Conservation (phyloP, 257 asterid species). For the Osmanthus fragrans region DNA sequence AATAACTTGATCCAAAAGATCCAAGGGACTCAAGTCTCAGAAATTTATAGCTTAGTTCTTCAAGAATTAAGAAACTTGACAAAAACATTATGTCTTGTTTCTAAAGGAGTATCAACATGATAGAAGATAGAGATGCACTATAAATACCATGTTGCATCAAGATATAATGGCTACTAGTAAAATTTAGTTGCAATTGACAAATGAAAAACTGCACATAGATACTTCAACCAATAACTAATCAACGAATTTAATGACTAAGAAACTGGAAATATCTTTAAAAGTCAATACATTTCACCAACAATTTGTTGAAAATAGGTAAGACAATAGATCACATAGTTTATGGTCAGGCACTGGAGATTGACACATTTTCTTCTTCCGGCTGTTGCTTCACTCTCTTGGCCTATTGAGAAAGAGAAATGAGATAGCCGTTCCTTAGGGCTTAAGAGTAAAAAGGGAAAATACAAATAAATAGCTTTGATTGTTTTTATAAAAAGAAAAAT, state of each 20-base stretch:
- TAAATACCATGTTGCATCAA: neutral
- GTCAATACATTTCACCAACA: no score
- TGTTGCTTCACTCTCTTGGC: no score
- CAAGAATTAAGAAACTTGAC: neutral
- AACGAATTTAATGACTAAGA: neutral
- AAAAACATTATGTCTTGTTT: no score
- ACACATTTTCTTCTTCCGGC: no score
- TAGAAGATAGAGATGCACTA: no score
- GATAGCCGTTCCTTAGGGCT: no score
- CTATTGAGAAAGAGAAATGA: no score
- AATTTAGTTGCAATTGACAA: neutral
- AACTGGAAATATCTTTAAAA: neutral
- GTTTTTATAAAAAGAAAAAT: no score
- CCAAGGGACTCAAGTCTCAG: neutral
- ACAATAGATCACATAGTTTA: neutral
- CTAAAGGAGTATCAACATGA: no score
- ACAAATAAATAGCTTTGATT: no score
- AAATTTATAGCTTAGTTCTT: neutral
- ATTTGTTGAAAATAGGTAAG: neutral
- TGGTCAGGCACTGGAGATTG: neutral
- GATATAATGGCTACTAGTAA: neutral
- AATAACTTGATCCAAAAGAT: slow-evolving; percentile 21
- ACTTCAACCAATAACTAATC: neutral
- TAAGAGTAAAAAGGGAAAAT: no score
- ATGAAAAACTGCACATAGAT: neutral